Evolutionary conservation across 2,329 filamentous ascomycete species (phyloP), one percentile per base, ranked within the genome.

Genomic region (Teratosphaeria pseudoeucalypti): DNA sequence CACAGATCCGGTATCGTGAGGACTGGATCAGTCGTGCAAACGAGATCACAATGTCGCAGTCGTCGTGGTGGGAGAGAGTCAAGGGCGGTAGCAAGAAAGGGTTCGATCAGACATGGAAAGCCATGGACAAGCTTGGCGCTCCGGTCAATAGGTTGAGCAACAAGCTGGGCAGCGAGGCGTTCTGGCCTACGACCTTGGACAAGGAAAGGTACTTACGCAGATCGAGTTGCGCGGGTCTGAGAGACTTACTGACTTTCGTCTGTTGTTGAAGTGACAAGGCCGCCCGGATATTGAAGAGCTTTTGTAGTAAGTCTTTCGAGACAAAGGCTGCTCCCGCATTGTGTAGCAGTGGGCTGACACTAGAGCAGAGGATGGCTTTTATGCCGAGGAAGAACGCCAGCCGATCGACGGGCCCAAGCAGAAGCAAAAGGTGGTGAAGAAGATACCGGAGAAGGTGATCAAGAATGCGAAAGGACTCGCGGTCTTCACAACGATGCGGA

Each of bases 401-500:
- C 70, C 74, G 23, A 66, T 71, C 43, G 77, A 80, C 59, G 76
- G 76, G 5, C 82, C 82, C 64, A 78, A 83, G 73, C 79, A 81
- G 61, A 86, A 83, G 68, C 85, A 87, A 65, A 79, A 76, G 65
- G 81, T 87, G 55, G 70, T 89, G 57, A 90, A 92, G 75, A 94
- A 91, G 76, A 96, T 97, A 32, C 92, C 92, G 0, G 78, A 86
- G 60, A 82, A 77, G 69, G 90, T 96, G 60, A 90, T 97, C 66
- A 85, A 89, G 70, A 89, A 94, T 75, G 91, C 92, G 32, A 90
- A 92, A 66, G 92, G 90, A 11, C 82, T 97, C 60, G 92, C 90
- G 58, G 89, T 97, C 66, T 96, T 96, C 77, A 96, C 92, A 0
- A 95, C 90, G 34, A 95, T 96, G 90, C 86, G 92, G 61, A 92